A percentile compares a stretch with the other conserved stretches of the same genome.
Conservation (phyloP, 2,329 filamentous ascomycete genomes). For the Fusarium heterosporum region DNA sequence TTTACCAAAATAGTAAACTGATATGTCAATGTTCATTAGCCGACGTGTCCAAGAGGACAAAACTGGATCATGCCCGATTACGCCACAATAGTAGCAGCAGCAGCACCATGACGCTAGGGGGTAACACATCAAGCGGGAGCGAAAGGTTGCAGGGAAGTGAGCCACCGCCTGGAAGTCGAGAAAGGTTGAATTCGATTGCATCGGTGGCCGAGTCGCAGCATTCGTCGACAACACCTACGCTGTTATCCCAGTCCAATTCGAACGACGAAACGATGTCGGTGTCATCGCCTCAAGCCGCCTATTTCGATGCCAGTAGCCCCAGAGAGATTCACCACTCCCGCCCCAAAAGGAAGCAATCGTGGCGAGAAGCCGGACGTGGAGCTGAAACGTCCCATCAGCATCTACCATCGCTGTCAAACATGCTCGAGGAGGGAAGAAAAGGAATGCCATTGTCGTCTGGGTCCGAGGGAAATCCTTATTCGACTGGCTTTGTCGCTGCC, state of each 20-base stretch:
- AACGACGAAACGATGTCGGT: conserved; percentile 57
- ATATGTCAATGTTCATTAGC: conserved; percentile 28
- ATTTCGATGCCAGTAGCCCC: conserved; percentile 52
- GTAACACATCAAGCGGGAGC: conserved; percentile 55
- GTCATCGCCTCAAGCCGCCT: conserved; percentile 56
- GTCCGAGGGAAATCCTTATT: conserved; percentile 42
- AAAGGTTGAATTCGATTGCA: conserved; percentile 61
- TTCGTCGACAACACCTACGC: conserved; percentile 54
- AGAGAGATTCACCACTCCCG: conserved; percentile 46
- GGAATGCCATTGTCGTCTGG: conserved; percentile 32
- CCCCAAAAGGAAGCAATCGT: conserved; percentile 45
- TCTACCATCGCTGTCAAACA: conserved; percentile 61
- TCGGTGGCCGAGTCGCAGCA: conserved; percentile 61
- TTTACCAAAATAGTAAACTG: conserved; percentile 7
- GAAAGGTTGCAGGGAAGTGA: conserved; percentile 63
- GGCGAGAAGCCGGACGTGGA: conserved; percentile 44
- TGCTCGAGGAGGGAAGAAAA: conserved; percentile 56
- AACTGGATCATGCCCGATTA: conserved; percentile 56
- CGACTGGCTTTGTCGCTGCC: conserved; percentile 47
- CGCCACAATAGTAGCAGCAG: conserved; percentile 56
- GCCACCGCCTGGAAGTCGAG: conserved; percentile 59
- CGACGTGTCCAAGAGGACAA: conserved; percentile 62
- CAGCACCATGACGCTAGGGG: conserved; percentile 51
- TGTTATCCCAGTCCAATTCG: conserved; percentile 52
- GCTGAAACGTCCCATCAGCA: conserved; percentile 47